phyloP scores from a whole-genome alignment of 2,329 filamentous ascomycete genomes.

The Zarea fungicola region DNA sequence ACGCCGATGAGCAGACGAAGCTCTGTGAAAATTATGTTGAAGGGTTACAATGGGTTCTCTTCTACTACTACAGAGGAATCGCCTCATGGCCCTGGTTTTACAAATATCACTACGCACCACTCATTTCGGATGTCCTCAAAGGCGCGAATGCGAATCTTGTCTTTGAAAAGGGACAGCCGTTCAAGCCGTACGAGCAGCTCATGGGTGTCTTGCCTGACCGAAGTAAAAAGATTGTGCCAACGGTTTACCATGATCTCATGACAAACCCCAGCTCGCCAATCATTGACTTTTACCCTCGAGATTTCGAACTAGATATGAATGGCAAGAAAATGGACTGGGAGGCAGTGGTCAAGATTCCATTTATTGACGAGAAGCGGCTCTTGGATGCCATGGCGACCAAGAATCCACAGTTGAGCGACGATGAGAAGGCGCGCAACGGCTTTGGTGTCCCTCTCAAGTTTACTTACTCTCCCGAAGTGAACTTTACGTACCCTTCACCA shows the following conservation, averaged over 20 bases:
- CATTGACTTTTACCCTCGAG: constrained; percentile 94
- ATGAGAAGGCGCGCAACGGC: constrained; percentile 76
- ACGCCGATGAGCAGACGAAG: constrained; percentile 67
- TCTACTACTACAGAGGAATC: constrained; percentile 96
- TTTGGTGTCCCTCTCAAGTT: constrained; percentile 94
- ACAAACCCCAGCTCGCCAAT: constrained; percentile 86
- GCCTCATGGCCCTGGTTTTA: constrained; percentile 99
- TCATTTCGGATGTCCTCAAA: constrained; percentile 94
- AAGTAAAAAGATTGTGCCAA: constrained; percentile 92
- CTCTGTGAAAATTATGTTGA: constrained; percentile 96
- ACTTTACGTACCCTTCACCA: constrained; percentile 83
- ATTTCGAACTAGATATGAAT: constrained; percentile 98
- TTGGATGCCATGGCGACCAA: constrained; percentile 80
- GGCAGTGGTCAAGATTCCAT: constrained; percentile 97
- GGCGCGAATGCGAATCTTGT: constrained; percentile 82
- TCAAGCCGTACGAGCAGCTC: constrained; percentile 89
- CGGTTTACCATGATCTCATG: constrained; percentile 87
- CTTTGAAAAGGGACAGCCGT: constrained; percentile 91
- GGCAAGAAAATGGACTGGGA: constrained; percentile 99
- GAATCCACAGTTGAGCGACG: constrained; percentile 69
- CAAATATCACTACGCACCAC: constrained; percentile 90
- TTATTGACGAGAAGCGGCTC: constrained; percentile 88
- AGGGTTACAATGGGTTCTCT: constrained; percentile 95
- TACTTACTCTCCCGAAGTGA: constrained; percentile 70
- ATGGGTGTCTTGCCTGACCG: constrained; percentile 98